A percentile compares a stretch with the other conserved stretches of the same genome.
Evolutionary conservation across 306 rosid genomes (phyloP).

Genomic region (Bauhinia variegata): DNA sequence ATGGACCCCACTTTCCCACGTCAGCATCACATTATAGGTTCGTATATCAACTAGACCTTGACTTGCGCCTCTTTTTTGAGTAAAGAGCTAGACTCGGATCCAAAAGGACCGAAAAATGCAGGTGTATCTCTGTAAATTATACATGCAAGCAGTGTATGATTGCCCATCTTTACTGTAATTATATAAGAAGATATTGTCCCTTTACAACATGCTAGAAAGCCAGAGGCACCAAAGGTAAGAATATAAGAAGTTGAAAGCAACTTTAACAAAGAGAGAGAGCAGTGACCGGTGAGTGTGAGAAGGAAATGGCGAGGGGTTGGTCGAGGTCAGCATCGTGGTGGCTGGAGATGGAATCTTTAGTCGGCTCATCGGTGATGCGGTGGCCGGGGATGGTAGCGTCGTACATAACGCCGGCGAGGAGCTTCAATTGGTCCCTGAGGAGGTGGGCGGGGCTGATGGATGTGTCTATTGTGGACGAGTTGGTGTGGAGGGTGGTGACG

Average conservation of each 20-base stretch:
- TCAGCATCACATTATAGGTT: too few species aligned
- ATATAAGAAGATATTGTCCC: not conserved
- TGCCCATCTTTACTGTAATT: too few species aligned
- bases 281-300: not conserved
- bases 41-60: too few species aligned
- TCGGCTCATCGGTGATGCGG: slow-evolving; percentile 28
- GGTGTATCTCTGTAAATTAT: too few species aligned
- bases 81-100: too few species aligned
- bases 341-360: not conserved
- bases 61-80: too few species aligned
- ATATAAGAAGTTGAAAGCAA: too few species aligned
- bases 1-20: too few species aligned
- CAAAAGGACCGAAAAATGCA: too few species aligned
- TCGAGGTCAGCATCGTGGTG: slow-evolving; percentile 35
- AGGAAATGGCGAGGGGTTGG: slow-evolving; percentile 43
- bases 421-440: slow-evolving; percentile 17
- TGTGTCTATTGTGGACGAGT: slow-evolving; percentile 51
- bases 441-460: slow-evolving; percentile 34
- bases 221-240: too few species aligned
- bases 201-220: not conserved
- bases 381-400: slow-evolving; percentile 39
- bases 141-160: too few species aligned
- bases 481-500: slow-evolving; percentile 48
- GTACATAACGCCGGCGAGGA: slow-evolving; percentile 23
- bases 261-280: not conserved